These are phyloP conservation scores for Phaeolepiota aurea DNA, from an alignment of 768 basidiomycete genomes.

Conservation along the genomic window DNA sequence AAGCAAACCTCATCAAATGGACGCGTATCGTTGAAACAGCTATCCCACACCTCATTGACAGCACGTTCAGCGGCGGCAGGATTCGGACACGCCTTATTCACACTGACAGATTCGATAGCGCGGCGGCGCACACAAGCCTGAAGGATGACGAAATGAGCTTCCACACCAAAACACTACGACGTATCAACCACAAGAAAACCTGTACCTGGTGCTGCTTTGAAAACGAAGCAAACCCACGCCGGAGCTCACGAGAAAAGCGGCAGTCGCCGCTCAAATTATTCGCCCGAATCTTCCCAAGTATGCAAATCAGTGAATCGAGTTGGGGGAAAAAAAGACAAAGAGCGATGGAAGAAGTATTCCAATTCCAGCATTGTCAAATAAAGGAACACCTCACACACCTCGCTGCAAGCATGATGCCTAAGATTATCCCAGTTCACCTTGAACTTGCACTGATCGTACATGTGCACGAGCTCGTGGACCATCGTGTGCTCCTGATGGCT, in stretches of 20 bases:
- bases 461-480: conserved; percentile 88
- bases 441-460: conserved; percentile 94
- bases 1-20: conserved; percentile 88
- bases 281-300: conserved; percentile 79
- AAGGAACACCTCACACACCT: conserved; percentile 47
- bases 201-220: conserved; percentile 90
- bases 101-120: conserved; percentile 72
- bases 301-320: neutral
- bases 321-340: neutral
- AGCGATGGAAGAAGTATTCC: conserved; percentile 2
- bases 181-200: conserved; percentile 4
- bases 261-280: conserved; percentile 94
- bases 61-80: conserved; percentile 73
- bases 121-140: conserved; percentile 88
- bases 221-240: conserved; percentile 69
- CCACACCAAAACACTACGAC: neutral
- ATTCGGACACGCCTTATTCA: conserved; percentile 76
- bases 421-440: conserved; percentile 89
- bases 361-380: too few relatives aligned
- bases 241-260: conserved; percentile 72
- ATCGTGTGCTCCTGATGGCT: conserved; percentile 91
- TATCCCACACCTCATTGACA: conserved; percentile 96
- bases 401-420: conserved; percentile 93
- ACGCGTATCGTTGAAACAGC: conserved; percentile 89
- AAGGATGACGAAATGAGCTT: conserved; percentile 4